Evolutionary conservation across 495 filamentous ascomycete species (phyloP).

Genomic region (Neurospora tetraspora): DNA sequence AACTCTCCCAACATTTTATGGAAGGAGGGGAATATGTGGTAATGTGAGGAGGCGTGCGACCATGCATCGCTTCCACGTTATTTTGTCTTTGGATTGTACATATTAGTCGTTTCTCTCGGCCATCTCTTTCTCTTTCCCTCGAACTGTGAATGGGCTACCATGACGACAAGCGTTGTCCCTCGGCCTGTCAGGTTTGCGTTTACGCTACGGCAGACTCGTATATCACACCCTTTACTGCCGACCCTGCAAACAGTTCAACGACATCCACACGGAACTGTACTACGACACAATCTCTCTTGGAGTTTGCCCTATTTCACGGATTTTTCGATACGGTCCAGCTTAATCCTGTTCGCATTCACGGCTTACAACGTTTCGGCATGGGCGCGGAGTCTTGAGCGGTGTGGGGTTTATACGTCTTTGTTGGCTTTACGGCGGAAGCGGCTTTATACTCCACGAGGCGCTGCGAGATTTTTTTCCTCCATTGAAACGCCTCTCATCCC

Average conservation of each 20-base stretch:
- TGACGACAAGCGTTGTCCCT: background rate
- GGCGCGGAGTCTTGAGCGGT: background rate
- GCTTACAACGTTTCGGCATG: background rate
- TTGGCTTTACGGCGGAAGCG: background rate
- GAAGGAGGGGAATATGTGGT: background rate
- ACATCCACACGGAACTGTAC: background rate
- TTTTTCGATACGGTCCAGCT: background rate
- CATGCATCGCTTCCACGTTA: conserved; percentile 8
- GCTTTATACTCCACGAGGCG: background rate
- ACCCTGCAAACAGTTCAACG: background rate
- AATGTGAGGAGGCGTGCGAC: conserved; percentile 8
- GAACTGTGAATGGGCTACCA: background rate
- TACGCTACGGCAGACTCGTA: background rate
- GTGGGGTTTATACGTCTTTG: background rate
- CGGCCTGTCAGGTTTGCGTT: background rate
- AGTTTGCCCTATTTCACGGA: background rate
- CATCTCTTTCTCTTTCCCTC: background rate
- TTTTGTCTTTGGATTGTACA: conserved; percentile 22
- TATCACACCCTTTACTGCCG: background rate
- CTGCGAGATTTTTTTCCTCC: background rate
- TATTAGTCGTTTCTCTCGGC: conserved; percentile 11
- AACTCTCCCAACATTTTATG: background rate
- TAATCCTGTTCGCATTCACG: background rate
- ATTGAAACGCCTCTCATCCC: background rate
- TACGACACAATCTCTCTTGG: background rate